A percentile compares a stretch with the other conserved stretches of the same genome.
phyloP scores from a whole-genome alignment of 345 rosid genomes.

The Hypericum androsaemum region DNA sequence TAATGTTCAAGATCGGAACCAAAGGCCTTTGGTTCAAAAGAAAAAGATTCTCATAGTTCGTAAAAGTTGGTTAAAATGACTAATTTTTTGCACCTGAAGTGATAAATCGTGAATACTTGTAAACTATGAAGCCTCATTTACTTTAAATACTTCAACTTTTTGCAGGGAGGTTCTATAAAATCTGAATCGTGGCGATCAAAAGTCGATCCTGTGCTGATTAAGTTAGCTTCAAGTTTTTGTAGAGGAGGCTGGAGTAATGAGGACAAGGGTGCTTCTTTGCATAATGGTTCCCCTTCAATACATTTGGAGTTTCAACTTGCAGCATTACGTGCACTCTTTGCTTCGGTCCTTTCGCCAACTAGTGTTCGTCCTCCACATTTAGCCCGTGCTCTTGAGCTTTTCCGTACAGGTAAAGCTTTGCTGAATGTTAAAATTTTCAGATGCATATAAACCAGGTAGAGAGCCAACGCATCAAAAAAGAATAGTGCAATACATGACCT shows the following conservation, averaged over 20 bases:
- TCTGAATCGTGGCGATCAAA: conserved; percentile 58
- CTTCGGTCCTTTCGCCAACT: conserved; percentile 68
- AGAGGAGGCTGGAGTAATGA: conserved; percentile 43
- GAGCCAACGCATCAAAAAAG: neutral
- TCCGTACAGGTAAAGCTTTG: conserved; percentile 46
- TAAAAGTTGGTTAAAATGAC: too few species aligned
- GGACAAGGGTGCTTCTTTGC: conserved; percentile 26
- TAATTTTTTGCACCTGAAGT: too few species aligned
- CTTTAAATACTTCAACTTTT: neutral
- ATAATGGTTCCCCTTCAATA: conserved; percentile 21
- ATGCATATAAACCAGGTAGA: neutral
- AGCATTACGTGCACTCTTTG: conserved; percentile 58
- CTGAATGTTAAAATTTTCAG: neutral
- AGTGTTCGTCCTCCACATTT: conserved; percentile 46
- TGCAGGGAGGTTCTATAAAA: conserved; percentile 62
- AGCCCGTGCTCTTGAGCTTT: conserved; percentile 63
- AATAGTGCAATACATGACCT: too few species aligned
- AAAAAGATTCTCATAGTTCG: too few species aligned
- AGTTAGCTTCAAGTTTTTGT: conserved; percentile 43
- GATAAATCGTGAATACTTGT: neutral
- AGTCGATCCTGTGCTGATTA: conserved; percentile 51
- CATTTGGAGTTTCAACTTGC: conserved; percentile 59
- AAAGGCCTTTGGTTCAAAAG: too few species aligned
- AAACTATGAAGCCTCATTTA: neutral
- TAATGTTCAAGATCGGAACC: too few species aligned